phyloP scores from a whole-genome alignment of 331 rosid species.

The Arachis monticola region DNA sequence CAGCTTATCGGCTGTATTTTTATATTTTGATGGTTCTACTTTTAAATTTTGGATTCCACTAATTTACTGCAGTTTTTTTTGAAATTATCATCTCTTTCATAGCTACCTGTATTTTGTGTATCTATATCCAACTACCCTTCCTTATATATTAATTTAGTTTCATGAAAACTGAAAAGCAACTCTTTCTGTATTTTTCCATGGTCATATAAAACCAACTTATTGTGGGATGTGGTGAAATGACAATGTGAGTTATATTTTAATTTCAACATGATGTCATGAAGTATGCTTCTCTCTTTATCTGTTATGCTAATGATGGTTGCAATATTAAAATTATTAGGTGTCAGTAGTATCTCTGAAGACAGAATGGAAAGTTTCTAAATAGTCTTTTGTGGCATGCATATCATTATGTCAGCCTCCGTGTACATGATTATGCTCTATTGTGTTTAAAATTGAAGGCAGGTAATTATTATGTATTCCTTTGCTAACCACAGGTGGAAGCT shows the following conservation, averaged over 20 bases:
- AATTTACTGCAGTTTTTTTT: constrained; percentile 1
- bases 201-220: constrained; percentile 19
- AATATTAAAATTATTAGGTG: constrained; percentile 27
- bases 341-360: constrained; percentile 28
- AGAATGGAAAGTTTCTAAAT: constrained; percentile 27
- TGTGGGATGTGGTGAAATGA: constrained; percentile 32
- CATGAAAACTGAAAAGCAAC: not conserved
- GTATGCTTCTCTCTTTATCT: constrained; percentile 18
- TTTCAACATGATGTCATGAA: constrained; percentile 16
- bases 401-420: constrained; percentile 26
- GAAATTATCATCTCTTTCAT: too few species aligned
- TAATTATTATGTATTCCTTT: constrained; percentile 34
- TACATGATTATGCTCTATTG: constrained; percentile 26
- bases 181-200: constrained; percentile 8
- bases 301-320: constrained; percentile 18
- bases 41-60: not conserved
- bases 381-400: constrained; percentile 30
- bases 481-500: constrained; percentile 77
- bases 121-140: constrained; percentile 17
- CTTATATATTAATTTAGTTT: constrained; percentile 25
- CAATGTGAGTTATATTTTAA: constrained; percentile 24
- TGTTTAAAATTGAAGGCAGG: constrained; percentile 26
- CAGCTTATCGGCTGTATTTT: constrained; percentile 6
- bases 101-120: constrained; percentile 27
- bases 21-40: constrained; percentile 16